Evolutionary conservation across 495 filamentous ascomycete species (phyloP), one percentile per base, ranked within the genome.

Genomic region (Daldinia caldariorum): DNA sequence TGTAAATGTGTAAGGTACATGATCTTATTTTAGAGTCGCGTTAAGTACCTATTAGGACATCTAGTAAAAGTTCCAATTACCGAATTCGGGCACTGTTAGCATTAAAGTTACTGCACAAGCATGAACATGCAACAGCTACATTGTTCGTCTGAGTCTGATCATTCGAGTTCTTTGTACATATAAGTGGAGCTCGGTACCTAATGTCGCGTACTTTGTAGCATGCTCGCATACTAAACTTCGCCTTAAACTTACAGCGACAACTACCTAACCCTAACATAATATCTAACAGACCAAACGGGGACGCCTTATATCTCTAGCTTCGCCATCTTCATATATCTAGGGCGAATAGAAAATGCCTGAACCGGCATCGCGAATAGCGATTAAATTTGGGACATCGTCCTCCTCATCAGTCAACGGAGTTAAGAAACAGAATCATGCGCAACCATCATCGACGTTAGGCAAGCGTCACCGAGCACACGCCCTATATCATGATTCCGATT

Each of bases 391-490:
- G 51, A 35, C 67, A 13, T 29, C 77, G 0, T 73, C 77, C 0
- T 70, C 68, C 6, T 72, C 65, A 22, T 55, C 56, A 45, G 18
- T 26, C 45, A 75, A 67, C 56, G 61, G 62, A 50, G 69, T 73
- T 20, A 82, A 78, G 47, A 72, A 70, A 58, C 69, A 61, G 8
- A 61, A 66, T 29, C 79, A 66, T 57, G 31, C 78, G 10, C 75
- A 76, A 18, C 80, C 78, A 14, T 53, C 73, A 6, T 77, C 76
- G 1, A 63, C 71, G 5, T 70, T 82, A 39, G 73, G 74, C 22
- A 81, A 80, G 58, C 79, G 79, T 43, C 79, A 82, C 22, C 70
- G 80, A 35, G 76, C 77, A 26, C 73, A 77, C 18, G 74, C 73
- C 2, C 63, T 77, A 1, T 38, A 74, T 31, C 64, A 79, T 38